These are phyloP conservation scores for Daedaleopsis nitida DNA, from an alignment of 768 basidiomycete genomes.

Conservation along the genomic window DNA sequence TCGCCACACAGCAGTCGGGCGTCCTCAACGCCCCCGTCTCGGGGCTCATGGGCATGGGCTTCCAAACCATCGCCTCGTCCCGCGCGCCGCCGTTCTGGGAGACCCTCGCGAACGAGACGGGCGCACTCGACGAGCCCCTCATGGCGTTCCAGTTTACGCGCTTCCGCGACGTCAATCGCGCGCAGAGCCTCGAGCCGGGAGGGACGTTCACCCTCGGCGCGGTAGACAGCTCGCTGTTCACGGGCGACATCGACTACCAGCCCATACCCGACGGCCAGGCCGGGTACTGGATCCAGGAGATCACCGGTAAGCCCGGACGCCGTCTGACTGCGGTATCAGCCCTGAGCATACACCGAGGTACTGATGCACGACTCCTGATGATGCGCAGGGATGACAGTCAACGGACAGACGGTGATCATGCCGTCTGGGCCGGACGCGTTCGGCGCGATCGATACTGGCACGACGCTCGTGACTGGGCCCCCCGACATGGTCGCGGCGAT, in stretches of 20 bases:
- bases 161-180: conserved; percentile 30
- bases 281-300: conserved; percentile 81
- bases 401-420: conserved; percentile 52
- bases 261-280: conserved; percentile 53
- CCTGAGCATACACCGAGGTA: neutral
- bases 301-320: conserved; percentile 47
- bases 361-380: neutral
- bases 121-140: conserved; percentile 65
- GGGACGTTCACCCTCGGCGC: conserved; percentile 72
- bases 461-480: conserved; percentile 91
- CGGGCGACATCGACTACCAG: conserved; percentile 83
- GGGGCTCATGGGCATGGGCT: conserved; percentile 88
- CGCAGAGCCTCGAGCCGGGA: conserved; percentile 57
- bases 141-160: conserved; percentile 89
- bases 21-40: conserved; percentile 76
- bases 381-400: conserved; percentile 57
- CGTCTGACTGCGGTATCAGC: neutral
- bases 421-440: conserved; percentile 49
- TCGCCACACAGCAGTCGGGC: conserved; percentile 56
- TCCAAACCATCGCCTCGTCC: conserved; percentile 71
- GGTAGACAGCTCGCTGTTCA: conserved; percentile 73
- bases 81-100: conserved; percentile 84
- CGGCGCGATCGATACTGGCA: conserved; percentile 95
- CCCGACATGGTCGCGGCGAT: conserved; percentile 54
- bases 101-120: conserved; percentile 53